Base-by-base conservation (phyloP, 768 basidiomycete genomes). In the Lentinula guzmanii region DNA sequence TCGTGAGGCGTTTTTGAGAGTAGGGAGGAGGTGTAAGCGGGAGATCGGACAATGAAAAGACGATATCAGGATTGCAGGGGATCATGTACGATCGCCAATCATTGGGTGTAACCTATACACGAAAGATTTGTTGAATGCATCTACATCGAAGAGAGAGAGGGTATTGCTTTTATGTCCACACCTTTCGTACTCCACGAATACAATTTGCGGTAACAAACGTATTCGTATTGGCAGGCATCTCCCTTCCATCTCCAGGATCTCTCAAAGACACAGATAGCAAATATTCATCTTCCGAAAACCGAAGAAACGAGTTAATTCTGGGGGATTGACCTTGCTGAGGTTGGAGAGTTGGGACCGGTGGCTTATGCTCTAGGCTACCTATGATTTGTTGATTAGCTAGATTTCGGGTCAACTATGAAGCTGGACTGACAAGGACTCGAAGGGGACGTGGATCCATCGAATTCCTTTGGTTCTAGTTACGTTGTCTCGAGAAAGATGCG, bases 1-100 rank as follows among this genome's bases (percentile, higher is more conserved):
- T 93, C 31, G 82, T 86, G 5, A 86, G 71, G 2, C 92, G 84
- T 64, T 90, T 93, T 68, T 94, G 92, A 3, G 91, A 92, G 63
- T 84, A 81, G 0, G 88, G 84, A 0, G 84, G 80, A 3, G 75
- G 64, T 0, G 87, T 87, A 68, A 82, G 85, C 0, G 90, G 89
- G 0, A 77, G 84, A 61, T 94, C 91, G 1, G 83, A 78, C 15
- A 93, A 77, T 0, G 91, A 85, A 54, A 90, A 77, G 11, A 90
- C 82, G 15, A 93, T 61, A 65, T 94, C 91, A 1, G 91, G 90
- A 21, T 78, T 75, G 66, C 82, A 84, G 3, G 77, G 69, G n/a
- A 69, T 65, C 3, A 77, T 77, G 61, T 88, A 85, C 0, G 71
- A 66, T 10, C 76, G 77, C 86, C 89, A 92, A 18, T 83, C 78